Evolutionary conservation across 768 basidiomycete genomes (phyloP), one percentile per base, ranked within the genome.

Genomic region (Crepidotus variabilis): DNA sequence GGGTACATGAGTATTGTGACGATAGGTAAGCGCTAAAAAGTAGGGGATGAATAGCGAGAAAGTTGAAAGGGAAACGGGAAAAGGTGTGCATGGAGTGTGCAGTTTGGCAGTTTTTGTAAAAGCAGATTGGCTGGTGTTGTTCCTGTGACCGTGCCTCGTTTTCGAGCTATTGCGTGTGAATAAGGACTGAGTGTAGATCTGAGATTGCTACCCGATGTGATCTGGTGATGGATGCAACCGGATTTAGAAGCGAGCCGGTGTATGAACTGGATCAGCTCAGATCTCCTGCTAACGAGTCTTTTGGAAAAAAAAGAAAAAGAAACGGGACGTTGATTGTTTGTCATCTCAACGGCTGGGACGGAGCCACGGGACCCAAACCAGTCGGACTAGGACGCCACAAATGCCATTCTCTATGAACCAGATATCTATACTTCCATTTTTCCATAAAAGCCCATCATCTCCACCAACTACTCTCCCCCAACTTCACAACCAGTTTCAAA

Each of bases 301-400:
- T 48, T 55, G 22, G 21, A 39, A 33, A 21, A 54, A 51, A 39
- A 50, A 43, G 43, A 39, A 48, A 22, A 35, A 43, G 46, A 60
- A 60, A 62, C 61, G 50, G 61, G n/a, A n/a, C n/a, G n/a, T n/a
- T n/a, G n/a, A n/a, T n/a, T n/a, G n/a, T 68, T 68, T 71, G 71
- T 73, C 71, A 72, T 71, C 65, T 71, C 69, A 70, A 72, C 71
- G 69, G 68, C 64, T 69, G 54, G 63, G 64, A 66, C 70, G 70
- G 71, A 71, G 62, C 63, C 72, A 73, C 69, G 71, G 68, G 72
- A 71, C 69, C 68, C 66, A 51, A n/a, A 54, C 53, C 28, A 28
- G 65, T 57, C 63, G 67, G 67, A 65, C 65, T 52, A 55, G 63
- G 60, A 63, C 65, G 65, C 69, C 67, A 71, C 63, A 62, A 65